Percentiles rank a stretch among this genome's conserved stretches.
Conservation (phyloP, 805 yeast species). For the Barnettozyma populi region DNA sequence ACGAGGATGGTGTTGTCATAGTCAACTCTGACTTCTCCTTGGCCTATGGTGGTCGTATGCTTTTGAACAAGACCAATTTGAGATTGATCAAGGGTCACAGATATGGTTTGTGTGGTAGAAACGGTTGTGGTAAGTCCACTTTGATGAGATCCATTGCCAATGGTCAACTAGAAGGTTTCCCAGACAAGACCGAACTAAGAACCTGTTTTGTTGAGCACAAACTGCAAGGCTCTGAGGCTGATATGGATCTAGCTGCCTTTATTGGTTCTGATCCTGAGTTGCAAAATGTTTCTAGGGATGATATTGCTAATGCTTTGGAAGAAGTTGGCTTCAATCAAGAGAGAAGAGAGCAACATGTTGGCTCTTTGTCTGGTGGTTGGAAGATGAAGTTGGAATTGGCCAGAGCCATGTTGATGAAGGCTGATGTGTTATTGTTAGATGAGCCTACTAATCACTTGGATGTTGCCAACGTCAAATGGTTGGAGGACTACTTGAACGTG, state of each 20-base stretch:
- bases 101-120: slow-evolving; percentile 96
- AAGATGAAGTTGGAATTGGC: slow-evolving; percentile 97
- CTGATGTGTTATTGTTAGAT: slow-evolving; percentile 88
- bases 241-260: slow-evolving; percentile 80
- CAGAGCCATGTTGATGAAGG: slow-evolving; percentile 97
- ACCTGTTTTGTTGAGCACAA: slow-evolving; percentile 98
- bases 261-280: slow-evolving; percentile 88
- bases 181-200: slow-evolving; percentile 75
- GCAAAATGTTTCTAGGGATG: slow-evolving; percentile 53
- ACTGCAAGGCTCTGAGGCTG: slow-evolving; percentile 91
- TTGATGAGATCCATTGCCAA: slow-evolving; percentile 94
- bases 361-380: slow-evolving; percentile 98
- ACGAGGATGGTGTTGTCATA: slow-evolving; percentile 81
- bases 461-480: slow-evolving; percentile 89
- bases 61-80: slow-evolving; percentile 85
- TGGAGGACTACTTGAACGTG: slow-evolving; percentile 76
- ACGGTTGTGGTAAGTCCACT: slow-evolving; percentile 98
- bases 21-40: slow-evolving; percentile 92
- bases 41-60: slow-evolving; percentile 97
- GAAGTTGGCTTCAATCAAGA: slow-evolving; percentile 90
- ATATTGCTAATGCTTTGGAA: slow-evolving; percentile 68
- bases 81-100: slow-evolving; percentile 91
- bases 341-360: slow-evolving; percentile 85
- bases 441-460: slow-evolving; percentile 99
- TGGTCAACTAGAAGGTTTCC: slow-evolving; percentile 97